phyloP scores from a whole-genome alignment of 768 basidiomycete species.

The Termitomyces sp. region DNA sequence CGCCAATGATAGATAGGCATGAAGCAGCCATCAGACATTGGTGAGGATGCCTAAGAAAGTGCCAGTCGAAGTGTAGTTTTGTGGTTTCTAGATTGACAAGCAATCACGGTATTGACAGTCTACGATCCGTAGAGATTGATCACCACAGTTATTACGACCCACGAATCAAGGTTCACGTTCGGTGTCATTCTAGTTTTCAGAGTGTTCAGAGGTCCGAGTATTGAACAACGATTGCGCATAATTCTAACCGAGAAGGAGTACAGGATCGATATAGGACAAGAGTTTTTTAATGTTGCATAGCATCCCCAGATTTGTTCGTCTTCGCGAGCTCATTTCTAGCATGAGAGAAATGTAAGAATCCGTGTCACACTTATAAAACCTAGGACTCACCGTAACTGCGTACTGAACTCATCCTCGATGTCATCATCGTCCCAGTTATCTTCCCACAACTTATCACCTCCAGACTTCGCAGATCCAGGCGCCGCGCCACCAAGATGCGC shows the following conservation, averaged over 20 bases:
- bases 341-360: background rate
- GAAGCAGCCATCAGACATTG: slow-evolving; percentile 15
- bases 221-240: background rate
- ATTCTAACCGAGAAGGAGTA: background rate
- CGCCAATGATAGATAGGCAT: slow-evolving; percentile 61
- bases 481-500: slow-evolving; percentile 71
- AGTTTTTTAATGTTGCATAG: slow-evolving; percentile 51
- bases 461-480: slow-evolving; percentile 71
- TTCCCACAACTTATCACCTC: slow-evolving; percentile 94
- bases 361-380: background rate
- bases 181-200: background rate
- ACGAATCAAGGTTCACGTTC: background rate
- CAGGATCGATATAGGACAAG: background rate
- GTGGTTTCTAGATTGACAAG: background rate
- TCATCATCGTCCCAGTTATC: slow-evolving; percentile 99
- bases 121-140: background rate
- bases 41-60: slow-evolving; percentile 21
- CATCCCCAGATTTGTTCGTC: slow-evolving; percentile 39
- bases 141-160: background rate
- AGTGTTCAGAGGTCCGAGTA: background rate
- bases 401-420: slow-evolving; percentile 95
- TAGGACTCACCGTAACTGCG: slow-evolving; percentile 81
- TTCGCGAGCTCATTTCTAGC: slow-evolving; percentile 62
- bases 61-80: slow-evolving; percentile 5
- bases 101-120: background rate